Evolutionary conservation across 106 monocot species (phyloP).

Genomic region (Acorus calamus): DNA sequence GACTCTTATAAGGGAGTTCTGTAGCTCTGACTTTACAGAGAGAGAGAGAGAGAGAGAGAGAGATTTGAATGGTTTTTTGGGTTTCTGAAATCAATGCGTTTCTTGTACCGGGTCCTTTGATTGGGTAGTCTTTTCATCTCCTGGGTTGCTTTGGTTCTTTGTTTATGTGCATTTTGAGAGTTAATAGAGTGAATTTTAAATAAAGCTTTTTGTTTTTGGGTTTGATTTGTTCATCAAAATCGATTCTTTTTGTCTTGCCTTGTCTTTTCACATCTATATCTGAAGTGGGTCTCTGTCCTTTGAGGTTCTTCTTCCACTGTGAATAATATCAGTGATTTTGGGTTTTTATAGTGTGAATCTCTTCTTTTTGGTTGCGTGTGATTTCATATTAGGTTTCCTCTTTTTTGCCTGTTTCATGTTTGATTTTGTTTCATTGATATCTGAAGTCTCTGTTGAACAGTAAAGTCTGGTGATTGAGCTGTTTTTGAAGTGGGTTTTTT

Average conservation of each 20-base stretch:
- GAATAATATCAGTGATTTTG: neutral
- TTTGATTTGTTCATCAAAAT: no score
- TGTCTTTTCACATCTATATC: neutral
- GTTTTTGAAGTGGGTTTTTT: no score
- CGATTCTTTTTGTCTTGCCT: neutral
- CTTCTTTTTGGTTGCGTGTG: neutral
- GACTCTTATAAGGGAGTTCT: neutral
- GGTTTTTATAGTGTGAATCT: neutral
- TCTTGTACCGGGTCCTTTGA: conserved; percentile 19
- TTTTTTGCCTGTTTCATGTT: no score
- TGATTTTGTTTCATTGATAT: no score
- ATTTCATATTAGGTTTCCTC: neutral
- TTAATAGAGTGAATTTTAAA: no score
- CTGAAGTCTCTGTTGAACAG: no score
- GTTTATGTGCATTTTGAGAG: neutral
- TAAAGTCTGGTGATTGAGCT: no score
- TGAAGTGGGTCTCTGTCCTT: conserved; percentile 1
- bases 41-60: conserved; percentile 2
- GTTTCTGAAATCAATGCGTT: conserved; percentile 34
- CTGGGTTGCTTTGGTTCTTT: conserved; percentile 8
- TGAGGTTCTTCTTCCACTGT: neutral
- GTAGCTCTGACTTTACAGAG: neutral
- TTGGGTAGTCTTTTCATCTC: conserved; percentile 12
- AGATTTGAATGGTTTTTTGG: neutral
- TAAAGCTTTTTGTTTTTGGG: no score